Percentiles rank a stretch among this genome's conserved stretches.
These are phyloP conservation scores for Phyllosticta capitalensis DNA, from an alignment of 2,329 filamentous ascomycete genomes.

Conservation along the genomic window DNA sequence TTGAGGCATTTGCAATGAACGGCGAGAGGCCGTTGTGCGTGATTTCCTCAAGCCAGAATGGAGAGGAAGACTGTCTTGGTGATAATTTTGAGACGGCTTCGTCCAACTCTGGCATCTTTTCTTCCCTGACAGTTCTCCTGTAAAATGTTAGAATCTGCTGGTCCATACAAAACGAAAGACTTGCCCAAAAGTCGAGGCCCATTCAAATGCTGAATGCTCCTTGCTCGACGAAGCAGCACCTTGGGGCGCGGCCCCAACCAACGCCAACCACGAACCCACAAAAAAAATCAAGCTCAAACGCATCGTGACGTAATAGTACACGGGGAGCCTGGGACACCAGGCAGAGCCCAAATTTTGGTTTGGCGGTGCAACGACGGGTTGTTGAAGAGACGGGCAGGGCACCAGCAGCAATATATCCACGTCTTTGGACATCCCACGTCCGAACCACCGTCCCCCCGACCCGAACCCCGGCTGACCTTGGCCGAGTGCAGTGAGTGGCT, in stretches of 20 bases:
- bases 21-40: conserved; percentile 10
- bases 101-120: not conserved
- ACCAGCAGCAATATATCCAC: not conserved
- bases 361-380: not conserved
- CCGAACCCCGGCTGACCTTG: not conserved
- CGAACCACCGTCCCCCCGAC: not conserved
- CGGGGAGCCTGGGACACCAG: not conserved
- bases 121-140: not conserved
- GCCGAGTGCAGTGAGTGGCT: not conserved
- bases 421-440: not conserved
- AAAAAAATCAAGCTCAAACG: not conserved
- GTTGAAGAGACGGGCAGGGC: not conserved
- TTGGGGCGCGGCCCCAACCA: not conserved
- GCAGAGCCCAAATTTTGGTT: not conserved
- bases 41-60: conserved; percentile 3
- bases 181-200: not conserved
- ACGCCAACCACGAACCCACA: not conserved
- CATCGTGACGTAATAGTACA: not conserved
- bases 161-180: not conserved
- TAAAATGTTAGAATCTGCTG: not conserved
- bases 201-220: not conserved
- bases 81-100: not conserved
- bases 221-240: not conserved
- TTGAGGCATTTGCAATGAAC: not conserved
- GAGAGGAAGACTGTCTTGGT: not conserved